These are phyloP conservation scores for Goffeauzyma gilvescens DNA, from an alignment of 768 basidiomycete genomes.

Conservation along the genomic window DNA sequence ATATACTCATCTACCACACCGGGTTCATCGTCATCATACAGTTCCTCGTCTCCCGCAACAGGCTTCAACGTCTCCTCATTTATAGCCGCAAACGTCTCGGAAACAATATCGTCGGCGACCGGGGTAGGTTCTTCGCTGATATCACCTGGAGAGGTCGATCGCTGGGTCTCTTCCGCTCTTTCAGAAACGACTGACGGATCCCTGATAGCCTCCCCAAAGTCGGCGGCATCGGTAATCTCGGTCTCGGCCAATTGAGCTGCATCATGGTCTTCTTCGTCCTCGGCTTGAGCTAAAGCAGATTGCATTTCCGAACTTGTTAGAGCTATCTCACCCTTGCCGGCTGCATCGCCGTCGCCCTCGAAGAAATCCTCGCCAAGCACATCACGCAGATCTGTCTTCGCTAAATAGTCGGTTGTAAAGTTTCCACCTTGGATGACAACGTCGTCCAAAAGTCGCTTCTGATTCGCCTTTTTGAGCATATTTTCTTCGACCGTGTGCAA, in stretches of 20 bases:
- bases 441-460: slow-evolving; percentile 77
- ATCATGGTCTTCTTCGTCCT: slow-evolving; percentile 68
- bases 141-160: slow-evolving; percentile 4
- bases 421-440: slow-evolving; percentile 84
- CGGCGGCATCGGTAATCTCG: slow-evolving; percentile 63
- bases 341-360: slow-evolving; percentile 38
- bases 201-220: slow-evolving; percentile 25
- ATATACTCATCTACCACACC: slow-evolving; percentile 71
- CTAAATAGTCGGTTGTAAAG: slow-evolving; percentile 41
- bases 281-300: slow-evolving; percentile 60
- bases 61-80: slow-evolving; percentile 17
- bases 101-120: slow-evolving; percentile 14
- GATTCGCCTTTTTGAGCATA: slow-evolving; percentile 90
- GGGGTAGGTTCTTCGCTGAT: slow-evolving; percentile 11
- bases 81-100: slow-evolving; percentile 18
- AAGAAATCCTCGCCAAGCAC: slow-evolving; percentile 45
- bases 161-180: slow-evolving; percentile 11
- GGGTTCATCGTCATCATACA: slow-evolving; percentile 40
- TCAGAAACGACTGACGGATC: slow-evolving; percentile 8
- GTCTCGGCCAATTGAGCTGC: slow-evolving; percentile 65
- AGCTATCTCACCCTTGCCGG: not conserved
- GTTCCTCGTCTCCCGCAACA: slow-evolving; percentile 1
- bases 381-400: slow-evolving; percentile 56
- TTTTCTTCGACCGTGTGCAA: slow-evolving; percentile 83
- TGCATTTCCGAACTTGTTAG: slow-evolving; percentile 2